Evolutionary conservation across 2,329 filamentous ascomycete genomes (phyloP).

Genomic region (Ceratocystis diversiconidia): DNA sequence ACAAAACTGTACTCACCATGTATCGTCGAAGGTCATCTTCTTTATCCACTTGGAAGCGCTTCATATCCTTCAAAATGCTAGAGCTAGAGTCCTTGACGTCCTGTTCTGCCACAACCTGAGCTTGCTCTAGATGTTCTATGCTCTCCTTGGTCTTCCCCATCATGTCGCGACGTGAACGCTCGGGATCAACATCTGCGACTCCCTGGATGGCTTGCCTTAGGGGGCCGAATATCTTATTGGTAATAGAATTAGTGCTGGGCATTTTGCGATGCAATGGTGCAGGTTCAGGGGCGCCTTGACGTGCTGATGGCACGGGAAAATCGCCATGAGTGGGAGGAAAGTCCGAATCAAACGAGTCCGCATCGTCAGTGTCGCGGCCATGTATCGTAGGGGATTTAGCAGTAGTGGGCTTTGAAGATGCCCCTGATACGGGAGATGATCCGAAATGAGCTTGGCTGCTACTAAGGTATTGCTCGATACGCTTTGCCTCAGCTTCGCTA

Average conservation of each 20-base stretch:
- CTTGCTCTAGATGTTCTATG: slow-evolving; percentile 75
- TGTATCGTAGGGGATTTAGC: neutral
- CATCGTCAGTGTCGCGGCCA: slow-evolving; percentile 51
- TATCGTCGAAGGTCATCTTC: slow-evolving; percentile 87
- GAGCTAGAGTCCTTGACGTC: slow-evolving; percentile 88
- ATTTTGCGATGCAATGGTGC: slow-evolving; percentile 54
- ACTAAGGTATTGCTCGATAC: slow-evolving; percentile 84
- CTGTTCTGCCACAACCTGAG: slow-evolving; percentile 70
- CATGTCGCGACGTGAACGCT: slow-evolving; percentile 77
- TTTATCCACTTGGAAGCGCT: slow-evolving; percentile 87
- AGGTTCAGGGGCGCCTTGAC: slow-evolving; percentile 47
- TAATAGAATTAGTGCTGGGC: slow-evolving; percentile 77
- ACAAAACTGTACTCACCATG: slow-evolving; percentile 54
- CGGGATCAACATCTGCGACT: slow-evolving; percentile 89
- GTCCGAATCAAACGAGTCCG: slow-evolving; percentile 85
- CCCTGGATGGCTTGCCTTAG: slow-evolving; percentile 93
- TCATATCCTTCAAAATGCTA: slow-evolving; percentile 77
- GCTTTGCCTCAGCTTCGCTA: slow-evolving; percentile 81
- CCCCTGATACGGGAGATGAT: neutral
- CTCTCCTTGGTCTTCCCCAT: slow-evolving; percentile 93
- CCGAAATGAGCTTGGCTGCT: slow-evolving; percentile 39
- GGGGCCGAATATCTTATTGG: slow-evolving; percentile 84
- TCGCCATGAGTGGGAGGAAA: slow-evolving; percentile 84
- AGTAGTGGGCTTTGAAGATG: slow-evolving; percentile 36
- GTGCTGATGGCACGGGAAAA: slow-evolving; percentile 54